A percentile compares a stretch with the other conserved stretches of the same genome.
Conservation (phyloP, 352 stramenopile genomes). For the Phytophthora pini region DNA sequence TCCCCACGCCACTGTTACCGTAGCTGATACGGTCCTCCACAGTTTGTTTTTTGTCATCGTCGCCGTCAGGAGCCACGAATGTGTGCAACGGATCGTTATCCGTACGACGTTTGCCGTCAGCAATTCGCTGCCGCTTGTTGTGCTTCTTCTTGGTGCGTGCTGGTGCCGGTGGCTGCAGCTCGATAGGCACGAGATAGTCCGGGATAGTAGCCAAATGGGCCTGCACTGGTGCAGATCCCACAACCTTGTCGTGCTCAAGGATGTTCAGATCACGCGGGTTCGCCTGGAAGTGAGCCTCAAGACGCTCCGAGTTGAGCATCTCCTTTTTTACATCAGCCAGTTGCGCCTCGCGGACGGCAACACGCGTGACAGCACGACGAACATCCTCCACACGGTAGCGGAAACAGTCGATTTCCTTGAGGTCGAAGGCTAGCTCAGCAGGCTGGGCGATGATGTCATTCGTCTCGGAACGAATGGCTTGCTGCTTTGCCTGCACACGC, state of each 20-base stretch:
- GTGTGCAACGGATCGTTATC: slow-evolving; percentile 98
- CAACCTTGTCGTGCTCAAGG: slow-evolving; percentile 97
- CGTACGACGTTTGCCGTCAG: slow-evolving; percentile 84
- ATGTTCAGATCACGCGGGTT: slow-evolving; percentile 96
- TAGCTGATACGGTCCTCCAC: slow-evolving; percentile 90
- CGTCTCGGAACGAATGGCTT: slow-evolving; percentile 74
- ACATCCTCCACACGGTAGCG: slow-evolving; percentile 97
- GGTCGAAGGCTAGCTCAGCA: slow-evolving; percentile 96
- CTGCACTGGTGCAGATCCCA: slow-evolving; percentile 94
- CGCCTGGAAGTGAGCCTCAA: slow-evolving; percentile 97
- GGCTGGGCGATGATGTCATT: slow-evolving; percentile 93
- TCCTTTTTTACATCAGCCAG: slow-evolving; percentile 97
- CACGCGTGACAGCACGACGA: slow-evolving; percentile 93
- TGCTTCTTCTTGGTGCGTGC: slow-evolving; percentile 74
- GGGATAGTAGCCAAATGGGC: slow-evolving; percentile 96
- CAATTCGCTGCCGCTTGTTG: slow-evolving; percentile 65
- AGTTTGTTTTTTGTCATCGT: slow-evolving; percentile 61
- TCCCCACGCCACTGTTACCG: slow-evolving; percentile 90
- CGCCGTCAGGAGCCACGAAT: slow-evolving; percentile 77
- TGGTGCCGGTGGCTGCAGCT: slow-evolving; percentile 90
- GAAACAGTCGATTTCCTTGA: slow-evolving; percentile 98
- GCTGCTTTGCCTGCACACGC: slow-evolving; percentile 94
- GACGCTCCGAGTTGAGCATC: slow-evolving; percentile 98
- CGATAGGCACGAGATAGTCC: slow-evolving; percentile 97
- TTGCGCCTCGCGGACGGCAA: slow-evolving; percentile 95